phyloP scores from a whole-genome alignment of 2,329 filamentous ascomycete genomes.

The Aspergillus arachidicola region DNA sequence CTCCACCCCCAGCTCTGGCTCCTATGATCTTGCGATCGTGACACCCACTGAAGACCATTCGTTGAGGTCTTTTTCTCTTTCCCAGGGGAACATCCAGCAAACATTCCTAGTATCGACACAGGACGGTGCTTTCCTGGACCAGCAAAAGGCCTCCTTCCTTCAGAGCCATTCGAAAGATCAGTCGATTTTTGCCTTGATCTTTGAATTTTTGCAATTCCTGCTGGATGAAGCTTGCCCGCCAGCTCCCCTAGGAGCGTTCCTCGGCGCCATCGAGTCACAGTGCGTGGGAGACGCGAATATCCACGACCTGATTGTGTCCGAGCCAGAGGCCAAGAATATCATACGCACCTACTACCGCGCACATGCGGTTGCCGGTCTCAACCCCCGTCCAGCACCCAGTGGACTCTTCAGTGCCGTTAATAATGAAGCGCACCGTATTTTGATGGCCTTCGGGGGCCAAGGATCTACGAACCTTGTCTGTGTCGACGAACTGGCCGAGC shows the following conservation, averaged over 20 bases:
- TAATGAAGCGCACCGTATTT: background rate
- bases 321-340: background rate
- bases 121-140: background rate
- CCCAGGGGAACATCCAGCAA: background rate
- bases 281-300: background rate
- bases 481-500: background rate
- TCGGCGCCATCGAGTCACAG: background rate
- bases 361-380: background rate
- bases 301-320: background rate
- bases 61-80: background rate
- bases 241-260: background rate
- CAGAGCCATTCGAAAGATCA: background rate
- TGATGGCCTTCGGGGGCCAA: slow-evolving; percentile 5
- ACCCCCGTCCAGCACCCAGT: background rate
- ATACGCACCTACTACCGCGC: background rate
- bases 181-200: background rate
- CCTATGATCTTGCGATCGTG: background rate
- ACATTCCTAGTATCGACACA: background rate
- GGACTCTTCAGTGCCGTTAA: background rate
- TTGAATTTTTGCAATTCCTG: background rate
- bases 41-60: background rate
- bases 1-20: background rate
- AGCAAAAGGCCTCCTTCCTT: background rate
- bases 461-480: background rate
- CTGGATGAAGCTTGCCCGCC: background rate